Evolutionary conservation across 345 rosid genomes (phyloP).

Genomic region (Moricandia arvensis): DNA sequence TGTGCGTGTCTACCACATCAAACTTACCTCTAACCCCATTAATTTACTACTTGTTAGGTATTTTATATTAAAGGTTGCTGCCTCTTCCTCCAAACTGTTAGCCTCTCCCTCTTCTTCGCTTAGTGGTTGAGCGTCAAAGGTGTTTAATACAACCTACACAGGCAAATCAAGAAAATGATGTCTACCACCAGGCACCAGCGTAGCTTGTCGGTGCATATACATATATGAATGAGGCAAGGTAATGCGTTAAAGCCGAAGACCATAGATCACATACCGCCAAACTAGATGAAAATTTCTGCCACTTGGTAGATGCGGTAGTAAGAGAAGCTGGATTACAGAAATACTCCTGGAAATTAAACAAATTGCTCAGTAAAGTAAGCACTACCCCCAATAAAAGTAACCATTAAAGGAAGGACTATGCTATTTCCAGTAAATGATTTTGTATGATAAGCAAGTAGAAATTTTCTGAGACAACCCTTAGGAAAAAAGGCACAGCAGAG

Average conservation of each 20-base stretch:
- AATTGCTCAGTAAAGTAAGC: background rate
- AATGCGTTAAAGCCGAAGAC: background rate
- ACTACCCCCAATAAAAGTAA: background rate
- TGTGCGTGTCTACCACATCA: background rate
- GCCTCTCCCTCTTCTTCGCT: conserved; percentile 96
- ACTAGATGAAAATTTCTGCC: conserved; percentile 89
- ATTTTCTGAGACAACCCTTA: background rate
- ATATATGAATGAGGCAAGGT: conserved; percentile 10
- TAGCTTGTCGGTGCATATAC: conserved; percentile 17
- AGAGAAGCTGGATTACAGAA: conserved; percentile 89
- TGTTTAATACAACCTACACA: conserved; percentile 77
- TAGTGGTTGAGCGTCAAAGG: conserved; percentile 96
- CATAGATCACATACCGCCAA: conserved; percentile 55
- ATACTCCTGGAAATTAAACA: conserved; percentile 61
- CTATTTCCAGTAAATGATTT: conserved; percentile 2
- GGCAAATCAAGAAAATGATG: conserved; percentile 25
- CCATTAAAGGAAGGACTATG: conserved; percentile 4
- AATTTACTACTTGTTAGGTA: conserved; percentile 96
- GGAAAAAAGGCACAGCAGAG: conserved; percentile 12
- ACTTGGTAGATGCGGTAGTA: conserved; percentile 62
- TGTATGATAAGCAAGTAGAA: conserved; percentile 13
- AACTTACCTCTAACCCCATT: conserved; percentile 92
- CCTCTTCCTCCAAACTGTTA: conserved; percentile 91
- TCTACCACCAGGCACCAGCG: background rate
- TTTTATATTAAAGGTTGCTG: conserved; percentile 85